Evolutionary conservation across 176 grass and related monocot species (phyloP).

Genomic region (Bolboschoenus planiculmis): DNA sequence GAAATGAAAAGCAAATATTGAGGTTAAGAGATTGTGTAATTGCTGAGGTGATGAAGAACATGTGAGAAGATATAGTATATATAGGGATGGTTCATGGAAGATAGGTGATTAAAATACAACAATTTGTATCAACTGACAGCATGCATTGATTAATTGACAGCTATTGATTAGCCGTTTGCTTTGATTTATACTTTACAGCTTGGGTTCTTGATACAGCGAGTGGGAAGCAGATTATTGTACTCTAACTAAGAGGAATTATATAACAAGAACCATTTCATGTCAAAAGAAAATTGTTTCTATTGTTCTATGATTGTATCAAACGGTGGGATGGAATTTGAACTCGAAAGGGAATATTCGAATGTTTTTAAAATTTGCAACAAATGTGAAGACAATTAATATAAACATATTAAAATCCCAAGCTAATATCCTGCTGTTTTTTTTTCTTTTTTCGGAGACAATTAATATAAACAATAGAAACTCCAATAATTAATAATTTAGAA

Average conservation of each 20-base stretch:
- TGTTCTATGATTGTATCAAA: no score
- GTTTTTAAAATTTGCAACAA: no score
- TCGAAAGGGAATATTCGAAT: no score
- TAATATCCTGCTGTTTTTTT: no score
- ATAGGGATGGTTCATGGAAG: neutral
- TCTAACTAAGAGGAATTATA: neutral
- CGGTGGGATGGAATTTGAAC: no score
- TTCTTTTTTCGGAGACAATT: no score
- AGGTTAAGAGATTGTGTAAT: neutral
- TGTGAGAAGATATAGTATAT: neutral
- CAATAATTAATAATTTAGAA: no score
- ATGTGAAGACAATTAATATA: no score
- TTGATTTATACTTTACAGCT: neutral
- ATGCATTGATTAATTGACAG: neutral
- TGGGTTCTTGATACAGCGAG: neutral
- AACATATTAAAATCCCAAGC: no score
- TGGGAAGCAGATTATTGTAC: neutral
- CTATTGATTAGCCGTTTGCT: neutral
- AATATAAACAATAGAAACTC: no score
- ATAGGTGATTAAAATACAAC: neutral
- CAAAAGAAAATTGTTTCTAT: no score
- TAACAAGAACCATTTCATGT: neutral
- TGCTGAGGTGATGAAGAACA: neutral
- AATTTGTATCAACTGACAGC: neutral
- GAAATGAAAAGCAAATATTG: neutral